phyloP scores from a whole-genome alignment of 805 yeast species.

The Maudiozyma turicensis region DNA sequence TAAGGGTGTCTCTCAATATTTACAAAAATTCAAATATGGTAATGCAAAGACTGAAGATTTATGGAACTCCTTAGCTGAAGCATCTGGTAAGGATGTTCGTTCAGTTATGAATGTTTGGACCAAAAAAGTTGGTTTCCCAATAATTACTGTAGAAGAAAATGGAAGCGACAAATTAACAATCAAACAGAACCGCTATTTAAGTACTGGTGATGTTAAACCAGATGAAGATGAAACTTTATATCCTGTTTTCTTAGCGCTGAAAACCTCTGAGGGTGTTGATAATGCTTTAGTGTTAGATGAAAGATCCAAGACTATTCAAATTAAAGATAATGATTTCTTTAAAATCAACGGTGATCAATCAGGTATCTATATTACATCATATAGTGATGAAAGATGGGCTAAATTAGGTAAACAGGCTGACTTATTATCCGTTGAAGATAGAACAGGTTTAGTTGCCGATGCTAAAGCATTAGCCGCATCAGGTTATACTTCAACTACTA shows the following conservation, averaged over 20 bases:
- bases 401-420: slow-evolving; percentile 53
- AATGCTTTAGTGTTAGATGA: slow-evolving; percentile 46
- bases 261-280: slow-evolving; percentile 49
- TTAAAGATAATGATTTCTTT: slow-evolving; percentile 42
- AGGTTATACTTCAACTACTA: slow-evolving; percentile 56
- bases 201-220: slow-evolving; percentile 67
- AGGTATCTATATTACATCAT: slow-evolving; percentile 68
- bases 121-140: slow-evolving; percentile 68
- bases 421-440: slow-evolving; percentile 61
- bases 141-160: slow-evolving; percentile 54
- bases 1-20: slow-evolving; percentile 69
- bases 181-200: slow-evolving; percentile 64
- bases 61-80: slow-evolving; percentile 65
- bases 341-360: slow-evolving; percentile 66
- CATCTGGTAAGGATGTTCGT: slow-evolving; percentile 63
- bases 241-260: slow-evolving; percentile 62
- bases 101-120: slow-evolving; percentile 76
- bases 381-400: slow-evolving; percentile 57
- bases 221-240: slow-evolving; percentile 63
- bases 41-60: slow-evolving; percentile 69
- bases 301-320: slow-evolving; percentile 37
- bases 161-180: slow-evolving; percentile 39
- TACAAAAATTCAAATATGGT: slow-evolving; percentile 67
- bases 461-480: slow-evolving; percentile 62
- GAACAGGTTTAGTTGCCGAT: slow-evolving; percentile 75